Conservation (phyloP, 2,329 filamentous ascomycete species). For the Penicillium fuscoglaucum region DNA sequence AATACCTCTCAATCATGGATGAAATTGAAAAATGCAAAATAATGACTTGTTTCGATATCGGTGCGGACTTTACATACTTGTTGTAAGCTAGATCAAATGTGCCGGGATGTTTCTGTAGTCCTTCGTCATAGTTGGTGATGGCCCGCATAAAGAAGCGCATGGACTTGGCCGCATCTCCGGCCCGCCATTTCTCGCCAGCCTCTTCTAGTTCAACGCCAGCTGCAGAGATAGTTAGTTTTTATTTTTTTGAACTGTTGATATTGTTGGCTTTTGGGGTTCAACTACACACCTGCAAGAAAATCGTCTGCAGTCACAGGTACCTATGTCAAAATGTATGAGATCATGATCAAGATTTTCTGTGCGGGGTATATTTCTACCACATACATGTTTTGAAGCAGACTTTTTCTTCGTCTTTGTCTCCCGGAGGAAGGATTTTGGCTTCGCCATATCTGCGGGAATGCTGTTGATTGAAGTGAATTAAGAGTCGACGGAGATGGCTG, state of each 20-base stretch:
- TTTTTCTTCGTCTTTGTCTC: slow-evolving; percentile 48
- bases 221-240: slow-evolving; percentile 21
- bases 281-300: slow-evolving; percentile 58
- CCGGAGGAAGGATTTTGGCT: slow-evolving; percentile 42
- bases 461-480: neutral
- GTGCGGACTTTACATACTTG: slow-evolving; percentile 52
- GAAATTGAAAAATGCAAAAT: neutral
- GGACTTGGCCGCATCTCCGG: slow-evolving; percentile 67
- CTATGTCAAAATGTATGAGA: slow-evolving; percentile 33
- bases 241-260: neutral
- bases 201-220: slow-evolving; percentile 69
- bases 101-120: slow-evolving; percentile 59
- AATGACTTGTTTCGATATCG: neutral
- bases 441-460: slow-evolving; percentile 36
- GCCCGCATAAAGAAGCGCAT: slow-evolving; percentile 61
- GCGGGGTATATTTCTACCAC: neutral
- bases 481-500: neutral
- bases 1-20: neutral
- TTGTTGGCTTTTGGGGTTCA: neutral
- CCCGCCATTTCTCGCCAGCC: slow-evolving; percentile 72
- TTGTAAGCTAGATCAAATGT: slow-evolving; percentile 75
- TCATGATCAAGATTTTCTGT: neutral
- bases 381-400: slow-evolving; percentile 39
- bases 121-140: slow-evolving; percentile 65
- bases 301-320: slow-evolving; percentile 65